Base-by-base conservation (phyloP, 768 basidiomycete genomes). In the Podaxis sp. region DNA sequence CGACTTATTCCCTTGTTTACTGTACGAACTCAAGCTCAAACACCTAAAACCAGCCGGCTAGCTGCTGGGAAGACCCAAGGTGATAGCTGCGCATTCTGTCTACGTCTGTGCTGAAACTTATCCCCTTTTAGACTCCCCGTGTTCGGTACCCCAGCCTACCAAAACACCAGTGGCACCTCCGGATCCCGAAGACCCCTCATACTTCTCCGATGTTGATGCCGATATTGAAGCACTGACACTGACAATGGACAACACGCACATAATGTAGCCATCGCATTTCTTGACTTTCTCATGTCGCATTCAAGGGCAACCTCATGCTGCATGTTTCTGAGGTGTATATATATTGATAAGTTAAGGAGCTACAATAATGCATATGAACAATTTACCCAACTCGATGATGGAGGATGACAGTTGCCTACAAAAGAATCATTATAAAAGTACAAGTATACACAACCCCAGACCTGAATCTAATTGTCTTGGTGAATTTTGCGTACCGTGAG, bases 1-100 rank as follows among this genome's bases (percentile, higher is more conserved):
- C 78, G 71, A 55, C 78, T 91, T 7, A 65, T 80, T 10, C 84
- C 89, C 10, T 73, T 84, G 21, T 90, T 90, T 69, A 47, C 59
- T 21, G 53, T 55, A 48, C 52, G 51, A 18, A 55, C 14, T 32
- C 66, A 69, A 18, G 73, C 77, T 47, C 76, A 74, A 59, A 75
- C 70, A 7, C 69, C 72, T 10, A 75, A 74, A 64, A 70, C 70
- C 25, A 76, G 80, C 63, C 76, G 74, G 47, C 73, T 80, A 71
- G 82, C 81, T 4, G 72, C 79, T 28, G 68, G 67, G 23, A 78
- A 72, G 57, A 68, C 78, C 28, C 78, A 76, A 75, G 84, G 86
- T 82, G 67, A 52, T 61, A 27, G 27, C 18, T 25, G 32, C 42
- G 55, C 5, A 9, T 61, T 27, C 36, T 53, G 38, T 21, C 13